These are phyloP conservation scores for Penicillium mononematosum DNA, from an alignment of 495 filamentous ascomycete species.

Conservation along the genomic window DNA sequence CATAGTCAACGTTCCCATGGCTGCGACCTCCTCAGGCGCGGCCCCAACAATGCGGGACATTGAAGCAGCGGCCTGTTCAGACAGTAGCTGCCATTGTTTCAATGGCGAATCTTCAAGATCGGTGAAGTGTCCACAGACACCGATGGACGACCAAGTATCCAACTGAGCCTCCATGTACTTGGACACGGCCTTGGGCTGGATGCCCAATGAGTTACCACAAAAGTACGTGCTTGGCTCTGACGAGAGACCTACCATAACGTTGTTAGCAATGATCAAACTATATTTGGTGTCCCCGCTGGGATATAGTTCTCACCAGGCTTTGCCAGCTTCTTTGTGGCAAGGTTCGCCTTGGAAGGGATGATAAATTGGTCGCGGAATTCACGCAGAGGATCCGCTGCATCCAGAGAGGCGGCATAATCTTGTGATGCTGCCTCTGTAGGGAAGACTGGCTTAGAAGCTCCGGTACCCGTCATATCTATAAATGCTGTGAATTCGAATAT, in stretches of 20 bases:
- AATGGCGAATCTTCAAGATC: slow-evolving; percentile 71
- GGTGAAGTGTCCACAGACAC: slow-evolving; percentile 88
- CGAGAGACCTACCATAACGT: slow-evolving; percentile 35
- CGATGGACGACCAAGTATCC: slow-evolving; percentile 84
- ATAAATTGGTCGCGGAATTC: slow-evolving; percentile 73
- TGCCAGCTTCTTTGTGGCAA: slow-evolving; percentile 64
- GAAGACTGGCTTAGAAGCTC: slow-evolving; percentile 34
- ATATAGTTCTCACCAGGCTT: slow-evolving; percentile 36
- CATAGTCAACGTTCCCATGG: slow-evolving; percentile 90
- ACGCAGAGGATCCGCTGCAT: slow-evolving; percentile 65
- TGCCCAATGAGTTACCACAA: slow-evolving; percentile 91
- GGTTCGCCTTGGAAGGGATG: slow-evolving; percentile 76
- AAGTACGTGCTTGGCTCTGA: slow-evolving; percentile 69
- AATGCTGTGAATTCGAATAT: slow-evolving; percentile 8
- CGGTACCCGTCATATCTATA: slow-evolving; percentile 19
- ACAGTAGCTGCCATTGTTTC: slow-evolving; percentile 73
- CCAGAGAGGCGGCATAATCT: slow-evolving; percentile 63
- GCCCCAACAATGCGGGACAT: slow-evolving; percentile 87
- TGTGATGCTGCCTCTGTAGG: slow-evolving; percentile 37
- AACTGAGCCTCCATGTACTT: slow-evolving; percentile 76
- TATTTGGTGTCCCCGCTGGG: not conserved
- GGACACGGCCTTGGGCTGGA: slow-evolving; percentile 75
- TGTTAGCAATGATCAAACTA: slow-evolving; percentile 14
- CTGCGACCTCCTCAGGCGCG: slow-evolving; percentile 70
- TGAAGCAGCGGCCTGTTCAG: slow-evolving; percentile 65